These are phyloP conservation scores for Cordyceps militaris DNA, from an alignment of 2,329 filamentous ascomycete species.

Conservation along the genomic window DNA sequence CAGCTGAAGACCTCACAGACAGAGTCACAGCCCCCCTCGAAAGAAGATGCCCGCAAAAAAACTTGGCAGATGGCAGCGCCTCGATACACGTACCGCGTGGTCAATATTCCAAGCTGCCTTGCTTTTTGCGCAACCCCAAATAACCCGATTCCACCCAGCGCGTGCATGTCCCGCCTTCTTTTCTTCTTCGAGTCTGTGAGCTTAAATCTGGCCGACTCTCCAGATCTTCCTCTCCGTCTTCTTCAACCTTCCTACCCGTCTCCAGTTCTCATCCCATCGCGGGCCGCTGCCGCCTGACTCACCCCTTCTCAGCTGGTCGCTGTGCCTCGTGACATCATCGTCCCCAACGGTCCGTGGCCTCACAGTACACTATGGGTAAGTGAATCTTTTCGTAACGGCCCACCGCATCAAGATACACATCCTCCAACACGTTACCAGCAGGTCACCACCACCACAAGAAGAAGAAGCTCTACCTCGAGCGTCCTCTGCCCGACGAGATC, in stretches of 20 bases:
- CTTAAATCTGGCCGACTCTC: neutral
- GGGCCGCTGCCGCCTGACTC: neutral
- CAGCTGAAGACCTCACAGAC: neutral
- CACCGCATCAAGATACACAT: neutral
- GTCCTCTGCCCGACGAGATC: constrained; percentile 32
- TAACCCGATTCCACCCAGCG: neutral
- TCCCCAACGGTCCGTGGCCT: neutral
- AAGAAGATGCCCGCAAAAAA: neutral
- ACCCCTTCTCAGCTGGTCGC: neutral
- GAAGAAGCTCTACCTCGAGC: constrained; percentile 37
- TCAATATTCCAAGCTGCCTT: neutral
- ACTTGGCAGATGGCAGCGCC: neutral
- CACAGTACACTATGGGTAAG: constrained; percentile 19
- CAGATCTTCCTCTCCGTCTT: neutral
- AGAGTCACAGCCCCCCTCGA: neutral
- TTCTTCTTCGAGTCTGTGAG: neutral
- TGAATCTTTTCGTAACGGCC: no score
- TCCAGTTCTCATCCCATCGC: neutral
- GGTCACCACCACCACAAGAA: constrained; percentile 21
- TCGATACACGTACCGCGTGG: constrained; percentile 2
- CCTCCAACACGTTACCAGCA: neutral
- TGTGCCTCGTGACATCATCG: neutral
- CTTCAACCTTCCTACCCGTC: neutral
- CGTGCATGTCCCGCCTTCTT: neutral
- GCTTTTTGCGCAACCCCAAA: neutral